Evolutionary conservation across 2,329 filamentous ascomycete genomes (phyloP), one percentile per base, ranked within the genome.

Genomic region (Diplocarpon mali): DNA sequence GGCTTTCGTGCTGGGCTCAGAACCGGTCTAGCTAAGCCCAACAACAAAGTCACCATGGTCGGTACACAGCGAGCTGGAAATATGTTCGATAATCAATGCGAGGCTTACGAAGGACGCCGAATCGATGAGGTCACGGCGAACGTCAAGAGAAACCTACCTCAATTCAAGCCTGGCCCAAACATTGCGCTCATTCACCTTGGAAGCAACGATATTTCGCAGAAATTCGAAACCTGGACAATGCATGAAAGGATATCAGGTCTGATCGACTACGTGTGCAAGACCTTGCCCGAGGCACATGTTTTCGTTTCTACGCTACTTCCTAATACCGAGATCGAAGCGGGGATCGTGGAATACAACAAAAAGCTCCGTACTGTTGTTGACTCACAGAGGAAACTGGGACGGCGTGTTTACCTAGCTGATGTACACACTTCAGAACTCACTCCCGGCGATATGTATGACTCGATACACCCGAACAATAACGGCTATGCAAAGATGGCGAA

Each of bases 361-460:
- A 29, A 38, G 2, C 24, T 43, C 14, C 41, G 41, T 24, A n/a
- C 14, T 9, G 35, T 43, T 17, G 41, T 36, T 2, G 28, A 36
- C 3, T 34, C 34, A 4, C 41, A 43, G 34, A 43, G 8, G 24
- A 9, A 32, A 9, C 27, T 28, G 37, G 41, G 35, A 5, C 14
- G 41, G 37, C 35, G 32, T n/a, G 41, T 43, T 10, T 43, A 43
- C 35, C n/a, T 38, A 7, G 35, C 41, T 31, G 41, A 43, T 31
- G 35, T 43, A 5, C 35, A 43, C 35, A 31, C 35, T 16, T 20
- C 34, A 12, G 38, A 40, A 13, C 35, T 43, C 35, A 30, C 41
- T 14, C 14, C 17, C 5, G 32, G 29, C 14, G 40, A 42, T 13
- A 42, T 42, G 32, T 17, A 31, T 28, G 40, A 43, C 29, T 27